A percentile compares a stretch with the other conserved stretches of the same genome.
These are phyloP conservation scores for Lentinula novae-zelandiae DNA, from an alignment of 1,284 basidiomycete genomes.

Conservation along the genomic window DNA sequence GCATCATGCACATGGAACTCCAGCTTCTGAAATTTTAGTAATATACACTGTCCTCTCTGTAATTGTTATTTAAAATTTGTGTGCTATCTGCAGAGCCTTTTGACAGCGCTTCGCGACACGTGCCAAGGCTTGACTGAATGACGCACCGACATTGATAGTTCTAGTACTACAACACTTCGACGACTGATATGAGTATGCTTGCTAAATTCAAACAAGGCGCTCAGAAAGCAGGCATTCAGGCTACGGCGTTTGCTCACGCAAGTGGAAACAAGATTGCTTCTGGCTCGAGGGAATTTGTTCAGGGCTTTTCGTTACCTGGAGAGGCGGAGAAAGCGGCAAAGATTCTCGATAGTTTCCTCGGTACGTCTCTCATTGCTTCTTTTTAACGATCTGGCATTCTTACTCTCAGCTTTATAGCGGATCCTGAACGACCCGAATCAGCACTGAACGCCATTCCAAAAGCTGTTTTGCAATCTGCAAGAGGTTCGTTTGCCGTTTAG, in stretches of 20 bases:
- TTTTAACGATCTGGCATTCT: background rate
- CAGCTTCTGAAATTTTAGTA: background rate
- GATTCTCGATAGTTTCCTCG: constrained; percentile 87
- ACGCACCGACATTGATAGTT: no score
- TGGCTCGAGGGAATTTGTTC: constrained; percentile 72
- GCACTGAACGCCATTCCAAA: constrained; percentile 96
- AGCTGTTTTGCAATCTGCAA: constrained; percentile 84
- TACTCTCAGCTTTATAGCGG: constrained; percentile 50
- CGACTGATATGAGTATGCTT: constrained; percentile 47
- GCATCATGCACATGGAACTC: background rate
- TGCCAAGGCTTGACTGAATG: no score
- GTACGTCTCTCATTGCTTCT: constrained; percentile 40
- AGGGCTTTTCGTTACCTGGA: constrained; percentile 81
- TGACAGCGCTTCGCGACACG: no score
- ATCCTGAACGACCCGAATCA: constrained; percentile 84
- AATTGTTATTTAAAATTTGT: no score
- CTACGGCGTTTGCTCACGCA: constrained; percentile 67
- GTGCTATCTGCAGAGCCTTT: no score
- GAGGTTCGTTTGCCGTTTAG: constrained; percentile 51
- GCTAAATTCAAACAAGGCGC: constrained; percentile 81
- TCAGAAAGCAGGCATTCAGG: constrained; percentile 77
- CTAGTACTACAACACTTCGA: background rate
- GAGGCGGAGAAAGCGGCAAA: constrained; percentile 91
- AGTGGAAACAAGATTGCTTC: constrained; percentile 65
- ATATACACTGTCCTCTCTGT: no score